phyloP scores from a whole-genome alignment of 1,139 yeast species.

The Saccharomycopsis crataegensis region DNA sequence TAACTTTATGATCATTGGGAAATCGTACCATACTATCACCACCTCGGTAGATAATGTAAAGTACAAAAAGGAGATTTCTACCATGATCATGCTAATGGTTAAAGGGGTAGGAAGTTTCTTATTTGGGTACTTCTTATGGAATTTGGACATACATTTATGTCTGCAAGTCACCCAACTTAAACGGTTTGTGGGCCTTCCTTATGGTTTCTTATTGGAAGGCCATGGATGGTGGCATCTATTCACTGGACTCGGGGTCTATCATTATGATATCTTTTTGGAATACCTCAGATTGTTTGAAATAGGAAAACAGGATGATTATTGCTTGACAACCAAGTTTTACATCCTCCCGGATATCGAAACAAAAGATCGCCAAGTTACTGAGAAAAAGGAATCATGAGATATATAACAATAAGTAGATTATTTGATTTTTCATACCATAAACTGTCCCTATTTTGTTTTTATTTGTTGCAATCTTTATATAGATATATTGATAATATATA shows the following conservation, averaged over 20 bases:
- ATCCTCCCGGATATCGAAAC: slow-evolving; percentile 36
- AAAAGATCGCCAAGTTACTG: not conserved
- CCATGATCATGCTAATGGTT: slow-evolving; percentile 47
- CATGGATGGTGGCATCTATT: slow-evolving; percentile 98
- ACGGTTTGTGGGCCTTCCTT: slow-evolving; percentile 76
- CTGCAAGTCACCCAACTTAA: slow-evolving; percentile 53
- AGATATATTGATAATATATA: too few relatives aligned
- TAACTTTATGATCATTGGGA: slow-evolving; percentile 52
- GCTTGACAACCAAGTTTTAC: slow-evolving; percentile 45
- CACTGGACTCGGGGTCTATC: slow-evolving; percentile 78
- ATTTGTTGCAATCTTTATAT: too few relatives aligned
- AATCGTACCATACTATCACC: slow-evolving; percentile 40
- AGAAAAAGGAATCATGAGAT: not conserved
- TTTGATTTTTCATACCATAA: not conserved
- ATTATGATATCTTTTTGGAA: slow-evolving; percentile 51
- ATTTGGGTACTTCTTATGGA: slow-evolving; percentile 76
- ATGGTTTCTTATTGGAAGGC: slow-evolving; percentile 81
- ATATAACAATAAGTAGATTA: not conserved
- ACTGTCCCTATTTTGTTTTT: not conserved
- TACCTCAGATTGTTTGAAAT: slow-evolving; percentile 58
- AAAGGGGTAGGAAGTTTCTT: slow-evolving; percentile 60
- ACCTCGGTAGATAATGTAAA: slow-evolving; percentile 6
- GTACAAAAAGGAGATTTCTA: slow-evolving; percentile 39
- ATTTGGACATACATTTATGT: slow-evolving; percentile 78
- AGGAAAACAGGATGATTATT: slow-evolving; percentile 44